Conservation (phyloP, 176 grass and related monocot species). For the Coix lacrymajobi region DNA sequence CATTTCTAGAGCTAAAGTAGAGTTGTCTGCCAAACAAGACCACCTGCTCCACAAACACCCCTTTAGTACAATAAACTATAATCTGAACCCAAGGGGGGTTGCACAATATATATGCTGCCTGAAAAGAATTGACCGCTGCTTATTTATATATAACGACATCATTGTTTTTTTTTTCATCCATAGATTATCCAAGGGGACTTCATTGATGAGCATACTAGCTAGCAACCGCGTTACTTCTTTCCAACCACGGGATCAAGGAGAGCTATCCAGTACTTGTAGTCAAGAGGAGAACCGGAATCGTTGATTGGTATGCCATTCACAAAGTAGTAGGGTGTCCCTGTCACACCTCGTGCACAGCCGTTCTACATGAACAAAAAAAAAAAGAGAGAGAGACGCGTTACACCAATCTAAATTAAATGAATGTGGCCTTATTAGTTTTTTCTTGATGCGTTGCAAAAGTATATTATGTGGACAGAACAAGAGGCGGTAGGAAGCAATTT, state of each 20-base stretch:
- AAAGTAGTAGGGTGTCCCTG: slow-evolving; percentile 79
- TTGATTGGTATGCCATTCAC: slow-evolving; percentile 83
- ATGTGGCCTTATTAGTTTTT: neutral
- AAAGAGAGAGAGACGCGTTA: neutral
- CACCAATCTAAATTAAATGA: neutral
- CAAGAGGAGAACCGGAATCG: slow-evolving; percentile 13
- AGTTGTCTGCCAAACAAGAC: too few relatives aligned
- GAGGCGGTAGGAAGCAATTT: too few relatives aligned
- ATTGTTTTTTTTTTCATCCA: neutral
- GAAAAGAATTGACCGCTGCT: neutral
- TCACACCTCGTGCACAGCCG: slow-evolving; percentile 82
- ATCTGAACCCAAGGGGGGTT: neutral
- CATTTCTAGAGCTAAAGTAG: too few relatives aligned
- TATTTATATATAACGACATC: neutral
- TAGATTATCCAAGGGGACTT: neutral
- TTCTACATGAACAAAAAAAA: slow-evolving; percentile 30
- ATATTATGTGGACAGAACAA: too few relatives aligned
- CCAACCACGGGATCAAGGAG: slow-evolving; percentile 57
- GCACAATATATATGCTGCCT: neutral
- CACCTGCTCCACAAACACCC: too few relatives aligned
- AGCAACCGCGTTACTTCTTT: slow-evolving; percentile 16
- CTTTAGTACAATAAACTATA: too few relatives aligned
- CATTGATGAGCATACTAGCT: neutral
- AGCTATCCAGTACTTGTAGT: slow-evolving; percentile 63
- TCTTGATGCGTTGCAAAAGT: neutral